Base-by-base conservation (phyloP, 495 filamentous ascomycete genomes). In the Xylaria intraflava region DNA sequence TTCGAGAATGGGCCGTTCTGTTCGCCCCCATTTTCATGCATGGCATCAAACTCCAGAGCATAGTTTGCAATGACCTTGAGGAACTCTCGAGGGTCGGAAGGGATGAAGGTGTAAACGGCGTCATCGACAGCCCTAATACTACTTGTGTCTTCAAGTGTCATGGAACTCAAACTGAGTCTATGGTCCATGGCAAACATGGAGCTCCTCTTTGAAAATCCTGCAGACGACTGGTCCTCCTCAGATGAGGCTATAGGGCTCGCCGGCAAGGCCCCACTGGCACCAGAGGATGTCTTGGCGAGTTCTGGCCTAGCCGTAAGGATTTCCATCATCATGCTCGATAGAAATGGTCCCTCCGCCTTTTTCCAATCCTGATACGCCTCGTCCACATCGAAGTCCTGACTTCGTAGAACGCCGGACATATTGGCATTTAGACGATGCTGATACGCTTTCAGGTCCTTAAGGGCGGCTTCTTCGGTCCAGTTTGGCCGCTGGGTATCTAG, bases 351-450 rank as follows among this genome's bases (percentile, higher is more conserved):
- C 66, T 99, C 94, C 19, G 79, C 79, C 61, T 87, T 90, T 69
- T 86, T 92, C 94, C 94, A 99, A 12, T 75, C 72, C 51, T 94
- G 86, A 68, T 88, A 97, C 6, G 85, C 89, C 46, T 96, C 93
- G 33, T 96, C 90, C 17, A 86, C 68, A 51, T 96, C 88, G 65
- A 99, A 99, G 64, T 97, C 92, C 42, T 89, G 84, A 58, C 79
- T 83, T 45, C 83, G 79, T 44, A 97, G 65, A 0, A 90, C 90
- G 57, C 85, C 86, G 36, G 78, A 80, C 55, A 87, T 88, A 59
- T 92, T 84, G 3, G 74, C 69, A 61, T 84, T 90, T 26, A 99
- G 74, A 56, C 90, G 84, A 61, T 87, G 83, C 66, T 94, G 93
- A 64, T 97, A 99, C 19, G 85, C 75, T 67, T 97, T 99, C 58